Base-by-base conservation (phyloP, 2,329 filamentous ascomycete genomes). In the Ascochyta viciae-villosae region DNA sequence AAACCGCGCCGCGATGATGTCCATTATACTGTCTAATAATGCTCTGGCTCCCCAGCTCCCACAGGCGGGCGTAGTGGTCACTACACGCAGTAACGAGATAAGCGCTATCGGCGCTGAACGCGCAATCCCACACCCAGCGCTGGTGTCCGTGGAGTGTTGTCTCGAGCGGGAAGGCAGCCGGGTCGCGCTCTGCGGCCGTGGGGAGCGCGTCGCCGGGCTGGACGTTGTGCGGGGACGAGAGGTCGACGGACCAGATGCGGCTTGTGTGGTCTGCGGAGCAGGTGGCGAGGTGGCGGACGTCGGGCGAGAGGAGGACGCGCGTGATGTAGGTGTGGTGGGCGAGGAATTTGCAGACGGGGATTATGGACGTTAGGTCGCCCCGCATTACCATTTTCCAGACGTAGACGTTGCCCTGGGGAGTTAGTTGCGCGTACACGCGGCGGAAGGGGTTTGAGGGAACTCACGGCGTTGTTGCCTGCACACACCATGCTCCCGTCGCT, bases 81-180 rank as follows among this genome's bases (percentile, higher is more conserved):
- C 89, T 94, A 74, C 92, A 96, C 5, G 93, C 92, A 0, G 93
- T 97, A 12, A 97, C 93, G 6, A 97, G 82, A 71, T 97, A 97
- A 0, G 93, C 93, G 31, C 89, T 93, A 74, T 97, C 93, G 24
- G 93, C 93, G 59, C 90, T 94, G 77, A 97, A 97, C 0, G 93
- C 93, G 70, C 93, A 97, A 75, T 97, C 93, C 93, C 93, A 97
- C 1, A 97, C 93, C 93, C 93, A 97, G 50, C 93, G 88, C 78
- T 97, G 93, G 77, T 97, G 93, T 50, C 90, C 91, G 22, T 90
- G 90, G 1, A 97, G 85, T 1, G 92, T 96, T 3, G 92, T 92
- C 76, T 96, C 91, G 19, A 96, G 85, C 9, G 89, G 89, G 65
- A 91, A 95, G 38, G 82, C 88, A 74, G 82, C 85, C 8, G 72